Percentiles rank a stretch among this genome's conserved stretches.
Evolutionary conservation across 805 yeast genomes (phyloP).

Genomic region (Diddensiella transvaalensis): DNA sequence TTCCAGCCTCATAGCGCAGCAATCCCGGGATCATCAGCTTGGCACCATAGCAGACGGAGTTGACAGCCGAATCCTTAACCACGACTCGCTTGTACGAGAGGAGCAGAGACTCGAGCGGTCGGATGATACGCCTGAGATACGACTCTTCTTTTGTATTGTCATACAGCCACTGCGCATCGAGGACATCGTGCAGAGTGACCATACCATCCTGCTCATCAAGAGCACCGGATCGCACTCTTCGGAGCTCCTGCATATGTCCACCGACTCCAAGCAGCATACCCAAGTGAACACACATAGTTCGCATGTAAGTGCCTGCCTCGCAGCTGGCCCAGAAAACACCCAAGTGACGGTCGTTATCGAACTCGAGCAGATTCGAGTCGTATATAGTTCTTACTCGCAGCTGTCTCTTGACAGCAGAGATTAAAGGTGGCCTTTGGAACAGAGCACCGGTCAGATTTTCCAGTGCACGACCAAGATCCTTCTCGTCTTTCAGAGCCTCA

Average conservation of each 20-base stretch:
- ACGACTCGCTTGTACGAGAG: conserved; percentile 96
- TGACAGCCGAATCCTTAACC: conserved; percentile 91
- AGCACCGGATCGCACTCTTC: conserved; percentile 99
- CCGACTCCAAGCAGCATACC: conserved; percentile 99
- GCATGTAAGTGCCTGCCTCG: conserved; percentile 99
- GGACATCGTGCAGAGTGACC: conserved; percentile 94
- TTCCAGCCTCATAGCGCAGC: conserved; percentile 95
- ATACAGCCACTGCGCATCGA: conserved; percentile 97
- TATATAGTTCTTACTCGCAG: conserved; percentile 96
- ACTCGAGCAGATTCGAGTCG: conserved; percentile 92
- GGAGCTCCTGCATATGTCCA: conserved; percentile 99
- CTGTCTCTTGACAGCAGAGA: conserved; percentile 98
- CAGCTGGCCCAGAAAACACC: conserved; percentile 99
- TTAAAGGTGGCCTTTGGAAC: conserved; percentile 98
- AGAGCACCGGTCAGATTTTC: conserved; percentile 98
- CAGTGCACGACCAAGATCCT: conserved; percentile 78
- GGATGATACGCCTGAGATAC: conserved; percentile 87
- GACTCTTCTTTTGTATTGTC: conserved; percentile 97
- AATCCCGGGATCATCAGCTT: conserved; percentile 98
- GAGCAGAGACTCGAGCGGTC: conserved; percentile 90
- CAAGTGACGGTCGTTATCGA: conserved; percentile 92
- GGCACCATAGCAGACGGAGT: conserved; percentile 98
- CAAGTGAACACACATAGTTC: conserved; percentile 97
- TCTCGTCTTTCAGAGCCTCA: conserved; percentile 86
- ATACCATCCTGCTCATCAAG: conserved; percentile 82